Percentiles rank a stretch among this genome's conserved stretches.
Evolutionary conservation across 2,329 filamentous ascomycete species (phyloP).

Genomic region (Fusarium temperatum): DNA sequence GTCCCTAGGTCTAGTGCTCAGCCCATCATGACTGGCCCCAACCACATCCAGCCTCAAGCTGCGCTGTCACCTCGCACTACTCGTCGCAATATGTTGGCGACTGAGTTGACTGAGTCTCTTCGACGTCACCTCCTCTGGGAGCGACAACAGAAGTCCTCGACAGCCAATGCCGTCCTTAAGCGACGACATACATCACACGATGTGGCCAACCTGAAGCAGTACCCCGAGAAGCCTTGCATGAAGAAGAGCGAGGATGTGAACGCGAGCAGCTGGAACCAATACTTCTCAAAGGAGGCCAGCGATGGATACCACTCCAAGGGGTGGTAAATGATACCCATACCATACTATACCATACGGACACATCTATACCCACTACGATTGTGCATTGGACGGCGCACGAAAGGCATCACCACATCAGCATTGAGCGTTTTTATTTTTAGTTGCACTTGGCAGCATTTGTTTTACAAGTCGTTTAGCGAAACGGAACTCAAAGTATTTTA

Average conservation of each 20-base stretch:
- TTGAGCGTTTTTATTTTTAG: slow-evolving; percentile 37
- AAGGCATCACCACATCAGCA: slow-evolving; percentile 42
- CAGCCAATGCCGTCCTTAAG: slow-evolving; percentile 88
- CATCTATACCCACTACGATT: slow-evolving; percentile 37
- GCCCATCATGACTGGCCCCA: slow-evolving; percentile 79
- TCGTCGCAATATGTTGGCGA: slow-evolving; percentile 92
- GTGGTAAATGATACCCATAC: slow-evolving; percentile 47
- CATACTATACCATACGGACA: slow-evolving; percentile 18
- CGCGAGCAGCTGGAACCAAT: slow-evolving; percentile 83
- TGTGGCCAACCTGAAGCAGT: slow-evolving; percentile 86
- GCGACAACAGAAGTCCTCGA: slow-evolving; percentile 91
- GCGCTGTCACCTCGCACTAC: slow-evolving; percentile 92
- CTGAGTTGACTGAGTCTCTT: slow-evolving; percentile 92
- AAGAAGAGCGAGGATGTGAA: slow-evolving; percentile 69
- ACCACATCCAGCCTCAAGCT: slow-evolving; percentile 71
- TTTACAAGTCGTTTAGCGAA: slow-evolving; percentile 33
- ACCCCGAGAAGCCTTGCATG: slow-evolving; percentile 72
- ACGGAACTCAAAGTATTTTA: slow-evolving; percentile 19
- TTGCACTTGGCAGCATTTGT: slow-evolving; percentile 39
- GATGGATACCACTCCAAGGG: slow-evolving; percentile 57
- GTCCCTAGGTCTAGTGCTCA: slow-evolving; percentile 74
- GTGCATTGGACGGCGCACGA: slow-evolving; percentile 45
- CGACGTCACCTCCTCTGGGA: slow-evolving; percentile 94
- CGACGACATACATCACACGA: slow-evolving; percentile 91
- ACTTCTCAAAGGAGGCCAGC: slow-evolving; percentile 80